phyloP scores from a whole-genome alignment of 2,329 filamentous ascomycete species.

The Ilyonectria destructans region DNA sequence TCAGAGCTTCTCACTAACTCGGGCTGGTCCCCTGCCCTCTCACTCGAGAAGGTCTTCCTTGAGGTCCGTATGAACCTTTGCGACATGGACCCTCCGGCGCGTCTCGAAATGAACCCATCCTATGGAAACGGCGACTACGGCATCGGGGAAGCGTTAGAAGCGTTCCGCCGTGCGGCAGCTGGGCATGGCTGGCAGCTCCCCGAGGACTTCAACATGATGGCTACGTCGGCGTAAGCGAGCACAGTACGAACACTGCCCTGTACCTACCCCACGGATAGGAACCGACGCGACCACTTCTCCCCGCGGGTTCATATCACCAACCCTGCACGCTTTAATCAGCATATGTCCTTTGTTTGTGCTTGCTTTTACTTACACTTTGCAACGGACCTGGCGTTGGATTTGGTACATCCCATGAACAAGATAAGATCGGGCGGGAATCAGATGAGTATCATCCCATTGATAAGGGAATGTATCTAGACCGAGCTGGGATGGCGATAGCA shows the following conservation, averaged over 20 bases:
- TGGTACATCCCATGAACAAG: constrained; percentile 7
- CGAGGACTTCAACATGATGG: constrained; percentile 67
- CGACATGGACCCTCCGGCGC: constrained; percentile 80
- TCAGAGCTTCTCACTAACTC: constrained; percentile 89
- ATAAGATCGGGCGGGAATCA: constrained; percentile 14
- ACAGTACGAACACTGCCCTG: background rate
- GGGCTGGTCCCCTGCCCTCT: constrained; percentile 83
- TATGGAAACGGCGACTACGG: constrained; percentile 69
- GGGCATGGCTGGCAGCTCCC: constrained; percentile 84
- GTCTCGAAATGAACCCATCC: constrained; percentile 65
- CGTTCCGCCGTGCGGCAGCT: constrained; percentile 77
- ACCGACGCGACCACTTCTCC: background rate
- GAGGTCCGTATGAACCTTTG: constrained; percentile 86
- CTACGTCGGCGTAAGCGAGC: constrained; percentile 48
- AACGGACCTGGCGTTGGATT: background rate
- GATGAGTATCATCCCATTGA: constrained; percentile 25
- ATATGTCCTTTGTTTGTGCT: background rate
- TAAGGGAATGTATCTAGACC: constrained; percentile 8
- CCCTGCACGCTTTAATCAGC: background rate
- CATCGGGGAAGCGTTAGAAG: constrained; percentile 80
- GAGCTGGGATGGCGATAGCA: constrained; percentile 9
- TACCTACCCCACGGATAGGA: background rate
- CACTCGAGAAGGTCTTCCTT: constrained; percentile 85
- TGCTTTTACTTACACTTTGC: background rate
- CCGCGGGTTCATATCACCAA: background rate